Base-by-base conservation (phyloP, 139 green algal genomes). In the Chlorella sp. region DNA sequence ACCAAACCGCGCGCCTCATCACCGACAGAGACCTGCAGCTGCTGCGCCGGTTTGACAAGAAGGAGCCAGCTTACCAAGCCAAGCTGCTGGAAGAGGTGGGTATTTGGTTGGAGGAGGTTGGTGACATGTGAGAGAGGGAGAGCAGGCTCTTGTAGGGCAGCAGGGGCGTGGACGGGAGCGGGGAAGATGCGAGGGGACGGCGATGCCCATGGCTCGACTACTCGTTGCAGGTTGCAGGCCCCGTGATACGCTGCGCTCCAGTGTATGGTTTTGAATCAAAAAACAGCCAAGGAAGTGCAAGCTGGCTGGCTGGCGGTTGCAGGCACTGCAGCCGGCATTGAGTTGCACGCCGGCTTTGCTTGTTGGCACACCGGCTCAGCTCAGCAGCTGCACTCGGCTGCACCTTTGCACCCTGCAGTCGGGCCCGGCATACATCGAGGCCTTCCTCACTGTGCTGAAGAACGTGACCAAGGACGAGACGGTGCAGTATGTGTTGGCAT, bases 391-490 rank as follows among this genome's bases (percentile, higher is more conserved):
- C 34, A 39, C 79, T 28, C 42, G 21, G 26, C 26, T 39, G 71
- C 39, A 34, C 39, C 60, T 69, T 76, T 48, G 22, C n/a, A n/a
- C 34, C 14, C 2, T 82, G 71, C 91, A 98, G 95, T 92, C 91
- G 22, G 96, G 97, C 7, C 89, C 95, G 19, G 90, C 94, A 0
- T 97, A 97, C 82, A 88, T 96, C 4, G 93, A 97, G 82, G 96
- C 96, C 2, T 96, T 98, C 76, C 88, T 98, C 36, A 96, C 95
- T 1, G 95, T 99, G 34, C 90, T 99, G 86, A 95, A 96, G 48
- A 97, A 96, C 69, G 96, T 99, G 0, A 97, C 96, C 21, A 98
- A 98, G 85, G 96, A 98, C 71, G 96, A 99, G 60, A 97, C 96
- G 7, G 96, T 98, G 87, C 97, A 99, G 89, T 99, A 99, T 86